These are phyloP conservation scores for Pseudomonodictys pantanalensis DNA, from an alignment of 495 filamentous ascomycete species.

Conservation along the genomic window DNA sequence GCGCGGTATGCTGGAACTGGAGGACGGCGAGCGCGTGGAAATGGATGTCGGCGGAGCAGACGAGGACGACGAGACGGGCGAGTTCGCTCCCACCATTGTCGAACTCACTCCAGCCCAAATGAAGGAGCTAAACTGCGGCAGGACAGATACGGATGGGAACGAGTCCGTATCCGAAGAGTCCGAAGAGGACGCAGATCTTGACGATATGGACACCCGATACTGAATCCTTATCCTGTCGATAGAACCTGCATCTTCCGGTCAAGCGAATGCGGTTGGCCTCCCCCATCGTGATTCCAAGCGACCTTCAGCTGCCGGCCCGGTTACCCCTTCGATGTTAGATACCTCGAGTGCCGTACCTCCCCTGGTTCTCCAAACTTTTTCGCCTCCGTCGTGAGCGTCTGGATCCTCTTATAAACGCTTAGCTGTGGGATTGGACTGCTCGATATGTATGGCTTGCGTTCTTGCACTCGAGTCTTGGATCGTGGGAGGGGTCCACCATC, in stretches of 20 bases:
- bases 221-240: conserved; percentile 16
- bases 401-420: background rate
- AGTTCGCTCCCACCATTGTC: conserved; percentile 82
- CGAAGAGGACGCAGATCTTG: conserved; percentile 38
- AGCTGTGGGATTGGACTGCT: background rate
- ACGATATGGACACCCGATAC: conserved; percentile 43
- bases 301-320: background rate
- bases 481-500: background rate
- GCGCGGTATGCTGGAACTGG: conserved; percentile 65
- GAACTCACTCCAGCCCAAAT: conserved; percentile 51
- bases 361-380: too few relatives aligned
- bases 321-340: background rate
- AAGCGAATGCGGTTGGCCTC: conserved; percentile 1
- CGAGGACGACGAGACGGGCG: conserved; percentile 79
- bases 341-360: too few relatives aligned
- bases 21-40: conserved; percentile 75
- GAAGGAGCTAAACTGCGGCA: conserved; percentile 22
- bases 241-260: conserved; percentile 13
- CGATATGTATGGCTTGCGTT: background rate
- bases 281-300: background rate
- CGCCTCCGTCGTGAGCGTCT: background rate
- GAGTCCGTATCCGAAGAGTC: conserved; percentile 10
- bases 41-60: conserved; percentile 73
- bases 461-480: background rate
- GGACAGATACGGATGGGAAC: background rate